Percentiles rank a stretch among this genome's conserved stretches.
Evolutionary conservation across 1,284 basidiomycete genomes (phyloP).

Genomic region (Ceratorhiza oryzae-sativae): DNA sequence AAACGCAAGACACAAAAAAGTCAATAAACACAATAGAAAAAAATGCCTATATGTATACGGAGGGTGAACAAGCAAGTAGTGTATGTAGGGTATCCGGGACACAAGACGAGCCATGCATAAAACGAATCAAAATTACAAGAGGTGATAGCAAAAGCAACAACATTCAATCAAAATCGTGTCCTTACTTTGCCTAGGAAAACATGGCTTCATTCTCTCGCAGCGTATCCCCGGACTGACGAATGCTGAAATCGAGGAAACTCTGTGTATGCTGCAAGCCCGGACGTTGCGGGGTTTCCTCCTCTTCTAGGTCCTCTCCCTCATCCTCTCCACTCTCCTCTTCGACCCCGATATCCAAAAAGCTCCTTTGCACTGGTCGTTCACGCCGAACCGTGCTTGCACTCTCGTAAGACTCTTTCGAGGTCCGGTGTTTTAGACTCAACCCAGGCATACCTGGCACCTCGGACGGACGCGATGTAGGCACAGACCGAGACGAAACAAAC

Average conservation of each 20-base stretch:
- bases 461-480: neutral
- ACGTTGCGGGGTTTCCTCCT: neutral
- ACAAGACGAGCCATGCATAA: neutral
- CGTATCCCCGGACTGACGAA: slow-evolving; percentile 33
- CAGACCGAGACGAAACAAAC: slow-evolving; percentile 30
- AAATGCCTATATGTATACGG: slow-evolving; percentile 7
- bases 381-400: slow-evolving; percentile 19
- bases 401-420: slow-evolving; percentile 27
- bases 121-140: slow-evolving; percentile 1
- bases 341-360: slow-evolving; percentile 34
- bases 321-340: slow-evolving; percentile 20
- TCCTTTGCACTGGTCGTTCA: slow-evolving; percentile 14
- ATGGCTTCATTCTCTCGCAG: slow-evolving; percentile 27
- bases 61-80: neutral
- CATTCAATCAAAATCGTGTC: neutral
- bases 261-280: slow-evolving; percentile 10
- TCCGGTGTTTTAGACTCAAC: slow-evolving; percentile 1
- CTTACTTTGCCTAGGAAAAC: slow-evolving; percentile 1
- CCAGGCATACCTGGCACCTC: neutral
- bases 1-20: neutral
- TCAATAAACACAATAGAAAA: slow-evolving; percentile 18
- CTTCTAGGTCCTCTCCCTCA: neutral
- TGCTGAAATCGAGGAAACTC: slow-evolving; percentile 30
- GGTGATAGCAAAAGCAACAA: neutral
- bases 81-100: slow-evolving; percentile 9